phyloP scores from a whole-genome alignment of 345 rosid species.

The Arabis hirsuta region DNA sequence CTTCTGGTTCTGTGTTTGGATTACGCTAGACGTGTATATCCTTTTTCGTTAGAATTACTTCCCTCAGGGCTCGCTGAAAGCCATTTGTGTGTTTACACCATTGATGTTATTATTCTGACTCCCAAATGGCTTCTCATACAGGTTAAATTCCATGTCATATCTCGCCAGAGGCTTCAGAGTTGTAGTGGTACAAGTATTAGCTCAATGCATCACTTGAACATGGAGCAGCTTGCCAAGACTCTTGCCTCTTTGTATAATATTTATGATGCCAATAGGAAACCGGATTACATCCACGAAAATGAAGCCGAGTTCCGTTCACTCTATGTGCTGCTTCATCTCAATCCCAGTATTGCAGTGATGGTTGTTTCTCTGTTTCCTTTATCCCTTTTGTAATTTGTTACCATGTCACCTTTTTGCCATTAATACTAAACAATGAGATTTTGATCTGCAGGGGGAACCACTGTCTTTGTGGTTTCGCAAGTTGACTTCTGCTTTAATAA shows the following conservation, averaged over 20 bases:
- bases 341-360: slow-evolving; percentile 56
- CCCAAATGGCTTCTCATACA: slow-evolving; percentile 39
- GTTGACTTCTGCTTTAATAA: slow-evolving; percentile 57
- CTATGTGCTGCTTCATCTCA: slow-evolving; percentile 82
- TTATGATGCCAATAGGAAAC: slow-evolving; percentile 65
- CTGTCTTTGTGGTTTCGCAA: slow-evolving; percentile 83
- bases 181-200: slow-evolving; percentile 51
- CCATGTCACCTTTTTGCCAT: slow-evolving; percentile 26
- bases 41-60: slow-evolving; percentile 3
- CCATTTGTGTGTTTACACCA: slow-evolving; percentile 14
- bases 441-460: slow-evolving; percentile 75
- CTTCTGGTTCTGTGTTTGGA: background rate
- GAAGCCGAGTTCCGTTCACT: slow-evolving; percentile 83
- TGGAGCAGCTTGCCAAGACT: slow-evolving; percentile 89
- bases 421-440: slow-evolving; percentile 25
- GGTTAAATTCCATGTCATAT: slow-evolving; percentile 82
- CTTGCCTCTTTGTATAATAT: slow-evolving; percentile 71
- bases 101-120: slow-evolving; percentile 22
- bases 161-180: slow-evolving; percentile 71
- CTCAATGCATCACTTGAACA: slow-evolving; percentile 74
- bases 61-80: slow-evolving; percentile 1
- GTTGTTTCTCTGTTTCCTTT: slow-evolving; percentile 50
- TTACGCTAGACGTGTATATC: slow-evolving; percentile 6
- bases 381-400: slow-evolving; percentile 16
- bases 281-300: slow-evolving; percentile 48